Evolutionary conservation across 108 stramenopile species (phyloP).

Genomic region (Cyclotella baltica): DNA sequence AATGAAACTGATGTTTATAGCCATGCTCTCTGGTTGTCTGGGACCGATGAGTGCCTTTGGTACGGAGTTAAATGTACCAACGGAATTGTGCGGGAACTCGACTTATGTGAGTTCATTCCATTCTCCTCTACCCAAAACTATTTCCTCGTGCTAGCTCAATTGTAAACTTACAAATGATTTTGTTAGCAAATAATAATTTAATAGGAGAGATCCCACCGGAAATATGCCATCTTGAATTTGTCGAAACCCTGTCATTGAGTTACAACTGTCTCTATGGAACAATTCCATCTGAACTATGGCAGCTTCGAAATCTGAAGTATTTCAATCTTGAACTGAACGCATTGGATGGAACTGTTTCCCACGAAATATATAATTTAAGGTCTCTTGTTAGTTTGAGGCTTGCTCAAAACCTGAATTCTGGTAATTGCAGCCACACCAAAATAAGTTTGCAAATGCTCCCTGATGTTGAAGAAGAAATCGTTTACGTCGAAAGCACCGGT

Average conservation of each 20-base stretch:
- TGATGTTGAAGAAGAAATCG: too few species aligned
- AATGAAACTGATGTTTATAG: slow-evolving; percentile 6
- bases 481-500: neutral
- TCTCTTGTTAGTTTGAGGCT: neutral
- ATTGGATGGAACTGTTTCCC: neutral
- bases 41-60: slow-evolving; percentile 61
- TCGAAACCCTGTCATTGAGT: neutral
- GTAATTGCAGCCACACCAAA: neutral
- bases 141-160: neutral
- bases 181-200: neutral
- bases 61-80: slow-evolving; percentile 64
- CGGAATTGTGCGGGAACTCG: slow-evolving; percentile 46
- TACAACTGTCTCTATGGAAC: slow-evolving; percentile 17
- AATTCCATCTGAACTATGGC: slow-evolving; percentile 29
- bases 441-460: too few species aligned
- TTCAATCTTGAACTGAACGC: neutral
- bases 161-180: neutral
- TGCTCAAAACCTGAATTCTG: neutral
- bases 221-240: neutral
- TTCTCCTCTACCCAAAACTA: neutral
- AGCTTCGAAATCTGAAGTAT: neutral
- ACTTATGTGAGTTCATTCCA: neutral
- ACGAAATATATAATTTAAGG: neutral
- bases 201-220: neutral
- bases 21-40: slow-evolving; percentile 48